A percentile compares a stretch with the other conserved stretches of the same genome.
These are phyloP conservation scores for Eruca vesicaria DNA, from an alignment of 441 rosid genomes.

Conservation along the genomic window DNA sequence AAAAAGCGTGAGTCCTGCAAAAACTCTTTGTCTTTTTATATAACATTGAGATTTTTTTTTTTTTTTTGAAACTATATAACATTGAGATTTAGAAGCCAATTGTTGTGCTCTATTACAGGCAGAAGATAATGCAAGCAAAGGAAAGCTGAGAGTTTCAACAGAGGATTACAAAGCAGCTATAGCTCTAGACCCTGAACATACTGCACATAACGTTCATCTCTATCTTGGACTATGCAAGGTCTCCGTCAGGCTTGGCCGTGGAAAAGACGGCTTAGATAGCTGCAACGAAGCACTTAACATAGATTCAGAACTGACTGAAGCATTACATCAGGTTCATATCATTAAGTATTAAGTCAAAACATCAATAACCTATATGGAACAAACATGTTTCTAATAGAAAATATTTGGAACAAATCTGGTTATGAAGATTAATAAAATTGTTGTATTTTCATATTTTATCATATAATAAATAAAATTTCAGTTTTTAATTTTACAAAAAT, in stretches of 20 bases:
- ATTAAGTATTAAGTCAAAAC: background rate
- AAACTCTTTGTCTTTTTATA: background rate
- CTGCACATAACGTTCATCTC: conserved; percentile 84
- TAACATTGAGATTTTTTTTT: conserved; percentile 11
- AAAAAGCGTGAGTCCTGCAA: conserved; percentile 62
- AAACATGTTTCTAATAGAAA: conserved; percentile 6
- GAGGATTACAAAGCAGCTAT: conserved; percentile 90
- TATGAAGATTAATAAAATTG: too few relatives aligned
- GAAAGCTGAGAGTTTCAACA: conserved; percentile 81
- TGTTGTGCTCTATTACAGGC: conserved; percentile 51
- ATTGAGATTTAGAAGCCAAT: conserved; percentile 10
- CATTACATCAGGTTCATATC: conserved; percentile 77
- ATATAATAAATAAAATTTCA: too few relatives aligned
- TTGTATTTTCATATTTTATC: too few relatives aligned
- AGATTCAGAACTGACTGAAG: conserved; percentile 78
- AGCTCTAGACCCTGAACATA: conserved; percentile 84
- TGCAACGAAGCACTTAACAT: conserved; percentile 82
- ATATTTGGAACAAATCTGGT: too few relatives aligned
- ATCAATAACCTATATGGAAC: background rate
- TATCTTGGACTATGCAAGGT: conserved; percentile 92
- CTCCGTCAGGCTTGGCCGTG: conserved; percentile 91
- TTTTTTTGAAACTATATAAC: too few relatives aligned
- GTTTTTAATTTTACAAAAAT: too few relatives aligned
- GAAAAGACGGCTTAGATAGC: conserved; percentile 82
- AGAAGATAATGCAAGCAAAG: conserved; percentile 83